Conservation (phyloP, 2,329 filamentous ascomycete species). For the Paraconiothyrium brasiliense region DNA sequence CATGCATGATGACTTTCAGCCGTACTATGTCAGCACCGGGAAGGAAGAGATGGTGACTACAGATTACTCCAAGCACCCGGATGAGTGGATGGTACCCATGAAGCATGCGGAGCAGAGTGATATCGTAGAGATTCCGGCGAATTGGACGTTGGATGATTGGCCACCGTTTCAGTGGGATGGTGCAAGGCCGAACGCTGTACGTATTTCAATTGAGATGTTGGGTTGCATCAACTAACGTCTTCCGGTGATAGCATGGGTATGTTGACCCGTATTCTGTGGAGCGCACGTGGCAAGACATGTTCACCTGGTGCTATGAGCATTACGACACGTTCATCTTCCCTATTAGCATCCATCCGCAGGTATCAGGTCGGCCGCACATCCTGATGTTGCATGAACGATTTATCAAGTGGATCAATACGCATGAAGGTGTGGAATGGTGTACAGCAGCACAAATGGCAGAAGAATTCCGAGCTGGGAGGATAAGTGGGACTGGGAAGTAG, state of each 20-base stretch:
- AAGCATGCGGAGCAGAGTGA: constrained; percentile 31
- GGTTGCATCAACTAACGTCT: background rate
- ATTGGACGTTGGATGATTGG: constrained; percentile 56
- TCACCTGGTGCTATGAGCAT: constrained; percentile 53
- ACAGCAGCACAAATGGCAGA: constrained; percentile 11
- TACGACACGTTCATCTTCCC: constrained; percentile 57
- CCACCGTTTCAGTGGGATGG: constrained; percentile 46
- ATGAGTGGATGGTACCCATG: constrained; percentile 46
- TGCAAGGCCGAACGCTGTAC: constrained; percentile 18
- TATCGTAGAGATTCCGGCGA: constrained; percentile 55
- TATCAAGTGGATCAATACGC: constrained; percentile 53
- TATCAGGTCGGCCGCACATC: constrained; percentile 55
- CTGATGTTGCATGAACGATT: constrained; percentile 55
- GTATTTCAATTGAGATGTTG: background rate
- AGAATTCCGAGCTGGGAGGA: constrained; percentile 9
- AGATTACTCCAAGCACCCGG: constrained; percentile 32
- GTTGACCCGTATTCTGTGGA: constrained; percentile 51
- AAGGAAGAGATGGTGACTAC: constrained; percentile 34
- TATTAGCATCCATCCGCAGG: constrained; percentile 51
- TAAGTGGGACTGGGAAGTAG: constrained; percentile 16
- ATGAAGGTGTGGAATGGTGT: constrained; percentile 52
- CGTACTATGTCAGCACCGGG: constrained; percentile 36
- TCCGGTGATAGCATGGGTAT: constrained; percentile 41
- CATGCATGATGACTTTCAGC: constrained; percentile 56
- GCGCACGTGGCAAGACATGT: constrained; percentile 53